Evolutionary conservation across 225 moss, liverwort and hornwort species (phyloP).

Genomic region (Neckera pumila): DNA sequence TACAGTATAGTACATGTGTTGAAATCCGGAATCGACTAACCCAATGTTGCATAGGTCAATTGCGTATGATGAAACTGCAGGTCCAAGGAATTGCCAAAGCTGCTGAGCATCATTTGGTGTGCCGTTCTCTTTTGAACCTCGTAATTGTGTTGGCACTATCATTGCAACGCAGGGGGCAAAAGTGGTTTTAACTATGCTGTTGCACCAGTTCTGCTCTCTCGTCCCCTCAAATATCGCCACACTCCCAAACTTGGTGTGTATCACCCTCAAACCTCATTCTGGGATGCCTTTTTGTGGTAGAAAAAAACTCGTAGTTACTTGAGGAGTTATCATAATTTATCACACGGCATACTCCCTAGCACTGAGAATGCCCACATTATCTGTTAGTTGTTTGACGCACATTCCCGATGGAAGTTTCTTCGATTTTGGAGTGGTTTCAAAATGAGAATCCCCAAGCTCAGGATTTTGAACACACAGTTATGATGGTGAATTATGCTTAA

Average conservation of each 20-base stretch:
- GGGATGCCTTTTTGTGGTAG: neutral
- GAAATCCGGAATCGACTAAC: neutral
- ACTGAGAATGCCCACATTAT: neutral
- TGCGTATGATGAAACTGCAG: neutral
- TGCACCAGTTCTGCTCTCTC: neutral
- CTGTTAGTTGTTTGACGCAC: neutral
- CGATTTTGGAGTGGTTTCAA: neutral
- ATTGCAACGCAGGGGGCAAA: neutral
- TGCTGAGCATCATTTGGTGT: neutral
- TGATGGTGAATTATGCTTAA: neutral
- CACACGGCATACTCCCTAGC: neutral
- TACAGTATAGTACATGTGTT: neutral
- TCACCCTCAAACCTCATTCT: neutral
- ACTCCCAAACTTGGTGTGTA: neutral
- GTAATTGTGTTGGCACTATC: neutral
- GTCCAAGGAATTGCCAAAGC: neutral
- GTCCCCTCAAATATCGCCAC: neutral
- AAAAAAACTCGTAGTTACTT: neutral
- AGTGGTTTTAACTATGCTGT: neutral
- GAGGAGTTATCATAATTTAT: neutral
- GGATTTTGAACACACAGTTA: neutral
- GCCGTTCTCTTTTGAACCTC: neutral
- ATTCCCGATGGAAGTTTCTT: neutral
- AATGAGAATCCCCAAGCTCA: neutral
- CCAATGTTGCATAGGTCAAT: neutral